Percentiles rank a stretch among this genome's conserved stretches.
These are phyloP conservation scores for Penicillium sp. DNA, from an alignment of 2,329 filamentous ascomycete genomes.

Conservation along the genomic window DNA sequence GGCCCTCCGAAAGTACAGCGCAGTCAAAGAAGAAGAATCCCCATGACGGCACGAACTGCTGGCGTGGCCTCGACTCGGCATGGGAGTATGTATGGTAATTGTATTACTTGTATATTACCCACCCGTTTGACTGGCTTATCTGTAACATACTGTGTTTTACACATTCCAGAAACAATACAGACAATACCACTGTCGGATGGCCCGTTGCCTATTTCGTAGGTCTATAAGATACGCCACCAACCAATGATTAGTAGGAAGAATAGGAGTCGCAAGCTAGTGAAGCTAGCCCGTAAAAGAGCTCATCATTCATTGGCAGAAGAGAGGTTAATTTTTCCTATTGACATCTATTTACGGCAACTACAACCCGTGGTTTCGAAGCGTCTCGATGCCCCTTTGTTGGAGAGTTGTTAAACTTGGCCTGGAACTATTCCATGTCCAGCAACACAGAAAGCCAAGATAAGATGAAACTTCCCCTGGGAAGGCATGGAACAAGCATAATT, in stretches of 20 bases:
- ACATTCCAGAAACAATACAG: neutral
- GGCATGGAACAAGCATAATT: neutral
- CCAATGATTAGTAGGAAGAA: constrained; percentile 6
- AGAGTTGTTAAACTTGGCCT: neutral
- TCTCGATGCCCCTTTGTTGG: neutral
- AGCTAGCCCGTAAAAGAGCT: neutral
- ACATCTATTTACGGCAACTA: constrained; percentile 2
- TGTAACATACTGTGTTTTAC: neutral
- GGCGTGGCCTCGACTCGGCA: constrained; percentile 27
- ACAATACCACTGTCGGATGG: constrained; percentile 5
- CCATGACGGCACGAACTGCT: constrained; percentile 22
- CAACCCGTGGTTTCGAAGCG: neutral
- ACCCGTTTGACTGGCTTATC: rapidly evolving
- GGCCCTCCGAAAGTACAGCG: constrained; percentile 1
- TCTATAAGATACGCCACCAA: constrained; percentile 26
- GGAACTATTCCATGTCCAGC: neutral
- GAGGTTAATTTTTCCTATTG: constrained; percentile 4
- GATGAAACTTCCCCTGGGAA: neutral
- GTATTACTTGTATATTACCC: constrained; percentile 12
- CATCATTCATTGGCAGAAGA: neutral
- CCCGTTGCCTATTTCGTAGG: constrained; percentile 19
- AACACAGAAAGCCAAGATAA: neutral
- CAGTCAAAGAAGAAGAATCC: constrained; percentile 17
- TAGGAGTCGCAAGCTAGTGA: constrained; percentile 4
- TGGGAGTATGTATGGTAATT: neutral